These are phyloP conservation scores for Acer negundo DNA, from an alignment of 345 rosid genomes.

Conservation along the genomic window DNA sequence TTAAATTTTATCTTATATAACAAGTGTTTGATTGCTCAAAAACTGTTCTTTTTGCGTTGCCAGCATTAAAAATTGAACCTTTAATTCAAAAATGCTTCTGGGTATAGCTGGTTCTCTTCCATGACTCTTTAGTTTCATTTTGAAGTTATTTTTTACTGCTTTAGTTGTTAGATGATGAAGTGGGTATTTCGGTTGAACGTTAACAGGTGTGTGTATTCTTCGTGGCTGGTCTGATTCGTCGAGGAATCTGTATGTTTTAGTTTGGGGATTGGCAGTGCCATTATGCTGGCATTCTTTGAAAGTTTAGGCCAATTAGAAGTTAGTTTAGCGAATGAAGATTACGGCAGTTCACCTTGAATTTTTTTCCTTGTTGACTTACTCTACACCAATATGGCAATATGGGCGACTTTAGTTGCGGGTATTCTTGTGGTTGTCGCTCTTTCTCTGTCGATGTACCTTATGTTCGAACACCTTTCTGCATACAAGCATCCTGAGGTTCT, in stretches of 20 bases:
- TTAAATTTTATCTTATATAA: neutral
- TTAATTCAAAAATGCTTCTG: neutral
- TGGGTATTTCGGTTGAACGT: neutral
- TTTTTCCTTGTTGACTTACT: conserved; percentile 29
- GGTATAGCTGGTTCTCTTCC: neutral
- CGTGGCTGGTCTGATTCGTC: conserved; percentile 1
- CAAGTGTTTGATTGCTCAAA: conserved; percentile 1
- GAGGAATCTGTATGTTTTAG: conserved; percentile 3
- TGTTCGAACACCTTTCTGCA: conserved; percentile 90
- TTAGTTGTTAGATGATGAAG: neutral
- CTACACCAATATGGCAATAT: conserved; percentile 76
- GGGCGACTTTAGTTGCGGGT: conserved; percentile 74
- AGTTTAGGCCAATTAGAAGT: conserved; percentile 12
- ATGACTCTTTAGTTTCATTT: neutral
- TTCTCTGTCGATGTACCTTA: conserved; percentile 73
- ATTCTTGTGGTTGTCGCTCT: conserved; percentile 59
- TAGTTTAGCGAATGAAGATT: conserved; percentile 20
- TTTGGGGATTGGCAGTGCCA: conserved; percentile 20
- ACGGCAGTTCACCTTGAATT: neutral
- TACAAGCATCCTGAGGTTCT: conserved; percentile 97
- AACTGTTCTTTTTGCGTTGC: neutral
- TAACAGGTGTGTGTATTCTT: neutral
- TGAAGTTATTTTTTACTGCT: neutral
- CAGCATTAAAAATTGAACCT: neutral
- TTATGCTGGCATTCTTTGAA: conserved; percentile 34